A percentile compares a stretch with the other conserved stretches of the same genome.
Evolutionary conservation across 163 green algal species (phyloP).

Genomic region (Scenedesmus sp.): DNA sequence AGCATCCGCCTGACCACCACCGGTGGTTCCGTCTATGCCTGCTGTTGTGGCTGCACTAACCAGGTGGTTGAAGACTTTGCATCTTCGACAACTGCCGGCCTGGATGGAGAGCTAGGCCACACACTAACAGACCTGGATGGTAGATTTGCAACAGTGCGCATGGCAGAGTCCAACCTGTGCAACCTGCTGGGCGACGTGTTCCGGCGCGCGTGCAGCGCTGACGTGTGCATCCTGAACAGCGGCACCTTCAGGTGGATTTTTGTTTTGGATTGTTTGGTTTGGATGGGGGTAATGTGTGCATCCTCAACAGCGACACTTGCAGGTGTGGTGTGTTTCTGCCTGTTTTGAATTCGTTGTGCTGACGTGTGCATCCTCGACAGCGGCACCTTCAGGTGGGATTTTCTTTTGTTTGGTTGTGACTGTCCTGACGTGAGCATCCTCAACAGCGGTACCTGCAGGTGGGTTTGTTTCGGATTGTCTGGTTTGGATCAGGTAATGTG

Average conservation of each 20-base stretch:
- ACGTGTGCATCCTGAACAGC: slow-evolving; percentile 77
- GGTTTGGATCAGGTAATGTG: slow-evolving; percentile 31
- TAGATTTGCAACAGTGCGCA: slow-evolving; percentile 75
- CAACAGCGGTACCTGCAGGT: too few relatives aligned
- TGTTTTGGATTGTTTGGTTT: background rate
- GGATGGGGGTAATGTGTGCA: slow-evolving; percentile 45
- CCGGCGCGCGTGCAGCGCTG: slow-evolving; percentile 57
- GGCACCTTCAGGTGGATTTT: slow-evolving; percentile 73
- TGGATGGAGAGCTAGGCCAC: slow-evolving; percentile 75
- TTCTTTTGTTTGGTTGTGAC: too few relatives aligned
- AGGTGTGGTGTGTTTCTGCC: slow-evolving; percentile 42
- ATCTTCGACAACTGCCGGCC: slow-evolving; percentile 38
- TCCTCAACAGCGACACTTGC: slow-evolving; percentile 79
- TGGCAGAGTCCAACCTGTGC: slow-evolving; percentile 77
- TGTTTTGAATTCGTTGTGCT: too few relatives aligned
- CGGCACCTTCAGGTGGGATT: too few relatives aligned
- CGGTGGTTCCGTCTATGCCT: background rate
- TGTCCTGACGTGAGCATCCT: too few relatives aligned
- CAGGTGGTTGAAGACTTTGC: slow-evolving; percentile 55
- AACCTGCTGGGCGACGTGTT: slow-evolving; percentile 79
- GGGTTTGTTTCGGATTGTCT: background rate
- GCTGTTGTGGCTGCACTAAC: background rate
- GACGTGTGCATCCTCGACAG: too few relatives aligned
- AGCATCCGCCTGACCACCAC: background rate
- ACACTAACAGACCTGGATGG: slow-evolving; percentile 73